Evolutionary conservation across 2,329 filamentous ascomycete genomes (phyloP).

Genomic region (Neurospora crassa): DNA sequence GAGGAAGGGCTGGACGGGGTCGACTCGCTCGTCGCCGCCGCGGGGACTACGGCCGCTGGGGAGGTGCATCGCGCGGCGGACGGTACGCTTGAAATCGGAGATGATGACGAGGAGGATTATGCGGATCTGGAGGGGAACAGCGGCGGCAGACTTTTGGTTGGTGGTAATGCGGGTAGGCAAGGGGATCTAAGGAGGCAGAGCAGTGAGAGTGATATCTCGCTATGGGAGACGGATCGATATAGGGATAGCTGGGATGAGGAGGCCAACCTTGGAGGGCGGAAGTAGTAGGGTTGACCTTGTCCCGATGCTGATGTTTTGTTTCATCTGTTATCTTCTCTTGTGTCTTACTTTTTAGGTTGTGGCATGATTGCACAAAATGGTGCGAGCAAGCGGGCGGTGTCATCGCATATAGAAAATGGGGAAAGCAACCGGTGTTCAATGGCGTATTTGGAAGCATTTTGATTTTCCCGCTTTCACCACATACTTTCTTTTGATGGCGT

Average conservation of each 20-base stretch:
- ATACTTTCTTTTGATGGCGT: background rate
- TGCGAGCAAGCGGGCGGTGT: background rate
- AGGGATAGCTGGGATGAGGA: conserved; percentile 23
- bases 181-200: background rate
- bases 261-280: conserved; percentile 11
- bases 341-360: background rate
- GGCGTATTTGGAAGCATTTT: background rate
- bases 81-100: conserved; percentile 3
- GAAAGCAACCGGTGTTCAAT: background rate
- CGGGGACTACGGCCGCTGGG: conserved; percentile 2
- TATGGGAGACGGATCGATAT: conserved; percentile 39
- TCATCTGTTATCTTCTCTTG: background rate
- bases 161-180: background rate
- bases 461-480: background rate
- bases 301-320: background rate
- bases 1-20: conserved; percentile 29
- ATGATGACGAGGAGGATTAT: conserved; percentile 24
- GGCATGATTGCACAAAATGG: background rate
- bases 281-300: conserved; percentile 8
- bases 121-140: conserved; percentile 33
- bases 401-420: background rate
- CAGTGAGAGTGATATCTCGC: conserved; percentile 45
- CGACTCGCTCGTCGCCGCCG: conserved; percentile 21
- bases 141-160: conserved; percentile 14
- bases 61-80: conserved; percentile 5